Percentiles rank a stretch among this genome's conserved stretches.
Conservation (phyloP, 2,329 filamentous ascomycete species). For the Cryphonectria japonica region DNA sequence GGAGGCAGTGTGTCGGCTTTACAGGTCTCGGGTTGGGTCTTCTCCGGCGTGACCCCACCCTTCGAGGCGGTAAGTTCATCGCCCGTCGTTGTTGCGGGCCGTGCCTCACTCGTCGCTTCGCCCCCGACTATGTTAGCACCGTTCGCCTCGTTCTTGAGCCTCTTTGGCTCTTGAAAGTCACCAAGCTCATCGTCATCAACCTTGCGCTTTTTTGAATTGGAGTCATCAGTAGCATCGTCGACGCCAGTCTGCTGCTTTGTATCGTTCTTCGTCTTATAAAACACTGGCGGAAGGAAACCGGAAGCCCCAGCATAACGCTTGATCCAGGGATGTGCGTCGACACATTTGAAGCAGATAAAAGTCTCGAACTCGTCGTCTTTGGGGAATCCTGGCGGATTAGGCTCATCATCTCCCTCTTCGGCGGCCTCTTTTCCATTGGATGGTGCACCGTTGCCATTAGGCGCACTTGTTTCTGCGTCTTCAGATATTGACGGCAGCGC, state of each 20-base stretch:
- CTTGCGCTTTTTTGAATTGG: conserved; percentile 66
- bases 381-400: conserved; percentile 84
- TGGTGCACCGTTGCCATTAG: conserved; percentile 27
- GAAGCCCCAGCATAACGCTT: conserved; percentile 80
- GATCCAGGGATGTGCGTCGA: conserved; percentile 88
- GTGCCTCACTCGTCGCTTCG: not conserved
- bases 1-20: conserved; percentile 64
- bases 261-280: conserved; percentile 41
- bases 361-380: conserved; percentile 86
- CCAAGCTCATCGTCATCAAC: conserved; percentile 55
- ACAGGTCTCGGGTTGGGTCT: conserved; percentile 49
- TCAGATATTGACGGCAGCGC: conserved; percentile 56
- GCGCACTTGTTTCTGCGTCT: conserved; percentile 44
- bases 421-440: conserved; percentile 37
- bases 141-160: conserved; percentile 51
- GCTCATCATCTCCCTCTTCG: conserved; percentile 62
- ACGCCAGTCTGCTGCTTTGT: conserved; percentile 28
- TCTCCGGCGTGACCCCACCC: conserved; percentile 29
- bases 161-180: conserved; percentile 51
- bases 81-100: conserved; percentile 22
- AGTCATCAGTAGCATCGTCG: not conserved
- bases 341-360: conserved; percentile 92
- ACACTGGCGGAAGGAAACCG: conserved; percentile 79
- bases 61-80: not conserved
- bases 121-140: conserved; percentile 29